Evolutionary conservation across 805 yeast species (phyloP).

Genomic region (Candida fluviatilis): DNA sequence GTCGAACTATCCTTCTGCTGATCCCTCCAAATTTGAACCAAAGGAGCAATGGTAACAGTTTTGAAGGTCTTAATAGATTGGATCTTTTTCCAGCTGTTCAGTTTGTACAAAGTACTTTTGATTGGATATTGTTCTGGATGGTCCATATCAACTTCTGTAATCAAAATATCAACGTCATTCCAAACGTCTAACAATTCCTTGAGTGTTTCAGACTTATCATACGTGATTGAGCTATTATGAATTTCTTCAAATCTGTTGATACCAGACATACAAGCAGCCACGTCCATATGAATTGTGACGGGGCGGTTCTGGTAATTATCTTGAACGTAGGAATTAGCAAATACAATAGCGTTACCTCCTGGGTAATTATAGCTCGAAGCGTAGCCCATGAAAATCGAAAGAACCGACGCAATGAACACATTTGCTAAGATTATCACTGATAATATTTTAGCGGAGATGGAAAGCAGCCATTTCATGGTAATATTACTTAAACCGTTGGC

Average conservation of each 20-base stretch:
- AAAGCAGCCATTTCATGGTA: conserved; percentile 13
- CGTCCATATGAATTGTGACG: conserved; percentile 64
- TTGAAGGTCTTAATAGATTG: conserved; percentile 18
- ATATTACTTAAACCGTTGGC: conserved; percentile 52
- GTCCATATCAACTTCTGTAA: conserved; percentile 16
- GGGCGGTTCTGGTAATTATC: conserved; percentile 14
- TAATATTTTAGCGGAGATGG: conserved; percentile 24
- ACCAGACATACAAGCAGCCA: conserved; percentile 85
- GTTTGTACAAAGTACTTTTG: conserved; percentile 6
- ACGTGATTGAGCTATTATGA: conserved; percentile 32
- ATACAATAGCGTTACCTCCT: conserved; percentile 71
- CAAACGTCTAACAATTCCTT: conserved; percentile 26
- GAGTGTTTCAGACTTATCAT: conserved; percentile 72
- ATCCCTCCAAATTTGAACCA: conserved; percentile 9
- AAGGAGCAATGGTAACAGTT: conserved; percentile 13
- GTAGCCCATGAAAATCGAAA: conserved; percentile 51
- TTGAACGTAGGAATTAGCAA: conserved; percentile 44
- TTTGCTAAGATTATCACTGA: conserved; percentile 20
- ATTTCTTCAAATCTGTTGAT: conserved; percentile 71
- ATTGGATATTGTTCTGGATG: not conserved
- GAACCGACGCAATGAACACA: conserved; percentile 24
- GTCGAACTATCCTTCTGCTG: conserved; percentile 6
- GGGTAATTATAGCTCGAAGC: conserved; percentile 80
- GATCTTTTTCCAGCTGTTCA: conserved; percentile 20
- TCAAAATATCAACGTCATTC: conserved; percentile 27